Evolutionary conservation across 352 stramenopile species (phyloP), one percentile per base, ranked within the genome.

Genomic region (Thraustochytrium striatum): DNA sequence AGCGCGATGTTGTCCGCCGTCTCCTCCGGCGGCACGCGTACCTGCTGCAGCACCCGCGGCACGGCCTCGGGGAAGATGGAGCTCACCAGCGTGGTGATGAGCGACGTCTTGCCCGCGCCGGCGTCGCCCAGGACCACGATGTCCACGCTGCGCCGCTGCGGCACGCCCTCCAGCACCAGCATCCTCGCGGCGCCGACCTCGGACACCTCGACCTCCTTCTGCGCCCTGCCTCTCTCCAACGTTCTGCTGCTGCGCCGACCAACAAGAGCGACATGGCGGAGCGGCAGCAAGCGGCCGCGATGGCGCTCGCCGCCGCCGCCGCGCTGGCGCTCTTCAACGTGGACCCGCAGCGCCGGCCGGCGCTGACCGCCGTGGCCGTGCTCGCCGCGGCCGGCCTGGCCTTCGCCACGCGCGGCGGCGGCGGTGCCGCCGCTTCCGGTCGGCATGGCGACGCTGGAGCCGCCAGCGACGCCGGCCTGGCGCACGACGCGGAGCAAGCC

Each of bases 71-170:
- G 93, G 73, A 92, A 94, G 81, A 92, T 90, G 78, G 88, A 86
- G 70, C 89, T 94, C 81, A 94, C 89, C 50, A 94, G 86, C 82
- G 90, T 90, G 83, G 89, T 94, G 83, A 95, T 93, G 82, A 95
- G 89, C 85, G 90, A 94, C 73, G 89, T 94, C 85, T 95, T 95
- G 82, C 90, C 90, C 73, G 93, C 89, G 85, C 92, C 93, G 83
- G 93, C 89, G 82, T 95, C 90, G 81, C 90, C 90, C 62, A 94
- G 78, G 55, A 95, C 89, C 70, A 94, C 89, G 78, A 95, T 92
- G 78, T 82, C 43, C 47, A 82, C 70, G 1, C 72, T 61, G n/a
- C 52, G 44, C 52, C 65, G 44, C 32, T 41, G 21, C n/a, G n/a
- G 41, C n/a, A 3, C 52, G 30, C 65, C 65, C 0, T 61, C 52